phyloP scores from a whole-genome alignment of 164 flowering plant species.

The Cinnamomum micranthum region DNA sequence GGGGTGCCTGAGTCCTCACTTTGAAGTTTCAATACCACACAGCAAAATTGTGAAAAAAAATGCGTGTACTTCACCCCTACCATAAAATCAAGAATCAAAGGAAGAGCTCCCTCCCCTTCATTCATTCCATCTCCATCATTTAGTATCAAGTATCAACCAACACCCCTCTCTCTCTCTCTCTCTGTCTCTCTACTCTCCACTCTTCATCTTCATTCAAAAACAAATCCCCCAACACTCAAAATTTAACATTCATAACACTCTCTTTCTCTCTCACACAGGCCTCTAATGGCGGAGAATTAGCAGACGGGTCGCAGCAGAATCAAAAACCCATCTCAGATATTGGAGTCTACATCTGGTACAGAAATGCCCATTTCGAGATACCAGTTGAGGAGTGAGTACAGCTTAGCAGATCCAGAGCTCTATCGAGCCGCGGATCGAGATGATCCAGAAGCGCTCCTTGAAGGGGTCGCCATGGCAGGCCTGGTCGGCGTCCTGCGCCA shows the following conservation, averaged over 20 bases:
- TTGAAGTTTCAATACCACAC: background rate
- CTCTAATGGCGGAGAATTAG: constrained; percentile 16
- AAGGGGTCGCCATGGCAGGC: constrained; percentile 98
- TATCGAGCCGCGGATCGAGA: constrained; percentile 75
- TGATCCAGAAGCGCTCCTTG: constrained; percentile 94
- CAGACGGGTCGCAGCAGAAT: background rate
- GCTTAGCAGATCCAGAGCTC: constrained; percentile 90
- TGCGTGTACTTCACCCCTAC: background rate
- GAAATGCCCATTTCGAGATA: constrained; percentile 83
- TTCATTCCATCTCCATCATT: too few relatives aligned
- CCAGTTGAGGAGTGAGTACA: constrained; percentile 72
- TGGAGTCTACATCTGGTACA: background rate
- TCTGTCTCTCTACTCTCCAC: too few relatives aligned
- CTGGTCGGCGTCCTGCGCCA: constrained; percentile 92
- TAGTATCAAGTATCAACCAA: too few relatives aligned
- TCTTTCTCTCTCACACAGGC: background rate
- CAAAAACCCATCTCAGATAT: background rate
- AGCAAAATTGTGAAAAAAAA: background rate
- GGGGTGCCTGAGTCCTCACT: background rate
- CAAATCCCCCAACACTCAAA: too few relatives aligned
- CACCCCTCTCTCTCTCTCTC: too few relatives aligned
- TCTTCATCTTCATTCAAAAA: background rate
- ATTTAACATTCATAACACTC: background rate
- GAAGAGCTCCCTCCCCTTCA: too few relatives aligned
- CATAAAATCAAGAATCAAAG: background rate